Evolutionary conservation across 2,329 filamentous ascomycete species (phyloP), one percentile per base, ranked within the genome.

Genomic region (Colletotrichum sp.): DNA sequence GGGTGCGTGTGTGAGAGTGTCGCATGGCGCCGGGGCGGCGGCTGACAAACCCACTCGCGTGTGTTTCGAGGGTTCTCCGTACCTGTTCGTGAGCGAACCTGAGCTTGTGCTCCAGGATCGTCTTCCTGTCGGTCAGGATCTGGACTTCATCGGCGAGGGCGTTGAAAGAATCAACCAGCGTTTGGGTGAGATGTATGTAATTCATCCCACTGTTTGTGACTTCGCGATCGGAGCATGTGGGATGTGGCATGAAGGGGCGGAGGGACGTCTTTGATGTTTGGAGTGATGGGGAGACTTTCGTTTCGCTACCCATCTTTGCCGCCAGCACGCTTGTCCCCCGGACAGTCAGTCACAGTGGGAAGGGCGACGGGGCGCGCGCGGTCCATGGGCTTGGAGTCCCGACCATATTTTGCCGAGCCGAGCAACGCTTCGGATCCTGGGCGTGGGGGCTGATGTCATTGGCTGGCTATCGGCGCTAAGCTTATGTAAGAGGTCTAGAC

Each of bases 71-170:
- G 63, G 48, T 68, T 64, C 43, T 59, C 81, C 89, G 83, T 88
- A 93, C 92, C 88, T 93, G 91, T 82, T 93, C 91, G 79, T 93
- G 91, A 36, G 92, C 92, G 84, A 91, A 93, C 69, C 90, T 89
- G 78, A 93, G 86, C 84, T 93, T 93, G 83, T 93, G 91, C 85
- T 93, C 91, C 75, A 93, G 85, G 71, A 93, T 89, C 32, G 90
- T 92, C 81, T 93, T 93, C 78, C 90, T 89, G 82, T 93, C 92
- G 78, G 89, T 89, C 81, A 93, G 83, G 71, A 86, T 87, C 84
- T 93, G 92, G 57, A 93, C 91, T 84, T 93, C 90, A 84, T 93
- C 89, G 79, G 92, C 92, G 72, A 93, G 87, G 71, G 91, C 87
- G 83, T 89, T 90, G 85, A 93, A 93, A 78, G 91, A 92, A 85